Conservation (phyloP, 1,284 basidiomycete genomes). For the Leccinum subrobustum region DNA sequence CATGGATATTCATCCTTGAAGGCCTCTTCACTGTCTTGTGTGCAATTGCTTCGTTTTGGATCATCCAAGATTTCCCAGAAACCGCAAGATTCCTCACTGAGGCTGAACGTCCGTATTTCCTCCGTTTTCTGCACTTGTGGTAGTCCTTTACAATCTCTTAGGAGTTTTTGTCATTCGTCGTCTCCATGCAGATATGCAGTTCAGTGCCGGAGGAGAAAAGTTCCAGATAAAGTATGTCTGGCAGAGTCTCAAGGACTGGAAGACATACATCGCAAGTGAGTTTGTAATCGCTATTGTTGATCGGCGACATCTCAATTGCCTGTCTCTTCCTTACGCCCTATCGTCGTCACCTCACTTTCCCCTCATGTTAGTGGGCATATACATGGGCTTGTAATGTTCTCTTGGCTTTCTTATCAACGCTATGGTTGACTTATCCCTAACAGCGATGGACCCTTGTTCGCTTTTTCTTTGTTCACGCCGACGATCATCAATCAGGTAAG, state of each 20-base stretch:
- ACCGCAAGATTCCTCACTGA: conserved; percentile 55
- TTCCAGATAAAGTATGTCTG: conserved; percentile 46
- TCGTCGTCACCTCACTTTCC: not conserved
- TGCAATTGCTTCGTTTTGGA: conserved; percentile 51
- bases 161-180: conserved; percentile 47
- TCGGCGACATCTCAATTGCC: not conserved
- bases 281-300: conserved; percentile 2
- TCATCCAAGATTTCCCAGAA: conserved; percentile 60
- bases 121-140: not conserved
- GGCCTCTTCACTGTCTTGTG: conserved; percentile 65
- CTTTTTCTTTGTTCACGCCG: conserved; percentile 56
- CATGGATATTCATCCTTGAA: conserved; percentile 75
- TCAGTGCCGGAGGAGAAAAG: conserved; percentile 48
- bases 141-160: conserved; percentile 15
- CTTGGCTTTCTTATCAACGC: not conserved
- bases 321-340: not conserved
- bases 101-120: conserved; percentile 40
- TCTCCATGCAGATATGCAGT: conserved; percentile 47
- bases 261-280: conserved; percentile 50
- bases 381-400: conserved; percentile 43
- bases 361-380: conserved; percentile 40
- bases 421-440: not conserved
- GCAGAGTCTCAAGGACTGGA: conserved; percentile 50
- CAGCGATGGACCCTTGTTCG: conserved; percentile 51
- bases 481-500: conserved; percentile 49